Percentiles rank a stretch among this genome's conserved stretches.
phyloP scores from a whole-genome alignment of 768 basidiomycete species.

The Dacryopinax spathularia region DNA sequence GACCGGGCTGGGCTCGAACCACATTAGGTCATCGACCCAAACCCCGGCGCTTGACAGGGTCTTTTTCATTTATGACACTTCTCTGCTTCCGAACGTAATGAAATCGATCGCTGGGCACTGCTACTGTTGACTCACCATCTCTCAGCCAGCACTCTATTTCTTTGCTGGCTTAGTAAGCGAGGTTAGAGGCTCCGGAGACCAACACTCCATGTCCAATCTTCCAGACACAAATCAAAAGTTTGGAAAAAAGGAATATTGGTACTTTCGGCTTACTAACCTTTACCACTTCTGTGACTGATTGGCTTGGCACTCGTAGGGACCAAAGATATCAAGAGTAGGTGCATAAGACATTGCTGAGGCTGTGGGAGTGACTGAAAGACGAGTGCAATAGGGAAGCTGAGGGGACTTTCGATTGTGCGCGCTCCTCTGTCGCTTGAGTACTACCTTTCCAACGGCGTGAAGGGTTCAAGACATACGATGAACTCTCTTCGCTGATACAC shows the following conservation, averaged over 20 bases:
- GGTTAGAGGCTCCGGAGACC: not conserved
- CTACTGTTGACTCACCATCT: too few species aligned
- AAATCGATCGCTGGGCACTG: too few species aligned
- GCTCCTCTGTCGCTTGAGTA: constrained; percentile 25
- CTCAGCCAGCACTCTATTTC: too few species aligned
- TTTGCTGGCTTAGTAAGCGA: too few species aligned
- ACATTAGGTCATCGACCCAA: not conserved
- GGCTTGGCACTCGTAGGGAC: constrained; percentile 8
- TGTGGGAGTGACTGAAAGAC: not conserved
- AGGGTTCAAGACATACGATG: constrained; percentile 75
- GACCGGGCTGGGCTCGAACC: not conserved
- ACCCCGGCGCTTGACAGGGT: not conserved
- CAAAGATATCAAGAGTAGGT: constrained; percentile 12
- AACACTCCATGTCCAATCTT: constrained; percentile 11
- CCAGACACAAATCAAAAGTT: constrained; percentile 14
- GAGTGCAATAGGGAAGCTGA: not conserved
- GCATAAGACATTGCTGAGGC: not conserved
- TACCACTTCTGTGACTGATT: not conserved
- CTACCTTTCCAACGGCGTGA: constrained; percentile 28
- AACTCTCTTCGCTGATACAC: constrained; percentile 48
- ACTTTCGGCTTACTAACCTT: not conserved
- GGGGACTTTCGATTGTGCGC: constrained; percentile 44
- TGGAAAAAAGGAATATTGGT: constrained; percentile 15
- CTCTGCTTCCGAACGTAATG: not conserved
- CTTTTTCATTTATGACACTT: too few species aligned